Evolutionary conservation across 2,329 filamentous ascomycete genomes (phyloP).

Genomic region (Grosmannia huntii): DNA sequence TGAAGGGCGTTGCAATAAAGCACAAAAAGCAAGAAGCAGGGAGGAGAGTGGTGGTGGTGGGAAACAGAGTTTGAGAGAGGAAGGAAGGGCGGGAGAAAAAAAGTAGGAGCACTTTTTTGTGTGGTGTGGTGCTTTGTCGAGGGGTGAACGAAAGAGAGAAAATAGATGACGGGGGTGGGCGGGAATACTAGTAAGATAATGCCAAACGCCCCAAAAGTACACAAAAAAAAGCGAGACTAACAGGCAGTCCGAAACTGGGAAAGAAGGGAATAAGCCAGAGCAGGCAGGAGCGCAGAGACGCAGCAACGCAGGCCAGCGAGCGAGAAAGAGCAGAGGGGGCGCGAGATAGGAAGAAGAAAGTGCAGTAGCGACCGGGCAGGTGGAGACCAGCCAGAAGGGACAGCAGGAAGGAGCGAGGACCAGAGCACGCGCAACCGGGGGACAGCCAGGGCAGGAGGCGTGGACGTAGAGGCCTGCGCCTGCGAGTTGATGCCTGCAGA

Average conservation of each 20-base stretch:
- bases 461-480: too few relatives aligned
- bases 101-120: slow-evolving; percentile 2
- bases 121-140: background rate
- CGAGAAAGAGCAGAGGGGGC: background rate
- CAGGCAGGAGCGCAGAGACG: background rate
- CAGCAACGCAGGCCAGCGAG: background rate
- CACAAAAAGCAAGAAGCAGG: slow-evolving; percentile 1
- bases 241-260: background rate
- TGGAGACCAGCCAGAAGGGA: background rate
- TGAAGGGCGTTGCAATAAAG: slow-evolving; percentile 2
- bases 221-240: background rate
- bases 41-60: background rate
- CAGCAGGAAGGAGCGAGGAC: background rate
- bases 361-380: background rate
- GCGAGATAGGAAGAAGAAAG: background rate
- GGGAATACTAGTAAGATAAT: background rate
- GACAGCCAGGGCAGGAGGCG: too few relatives aligned
- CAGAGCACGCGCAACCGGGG: background rate
- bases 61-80: background rate
- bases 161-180: slow-evolving; percentile 1
- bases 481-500: too few relatives aligned
- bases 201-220: background rate
- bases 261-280: background rate
- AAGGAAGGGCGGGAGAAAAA: background rate
- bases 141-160: slow-evolving; percentile 1